Conservation (phyloP, 139 green algal genomes). For the Diplosphaera chodatii region DNA sequence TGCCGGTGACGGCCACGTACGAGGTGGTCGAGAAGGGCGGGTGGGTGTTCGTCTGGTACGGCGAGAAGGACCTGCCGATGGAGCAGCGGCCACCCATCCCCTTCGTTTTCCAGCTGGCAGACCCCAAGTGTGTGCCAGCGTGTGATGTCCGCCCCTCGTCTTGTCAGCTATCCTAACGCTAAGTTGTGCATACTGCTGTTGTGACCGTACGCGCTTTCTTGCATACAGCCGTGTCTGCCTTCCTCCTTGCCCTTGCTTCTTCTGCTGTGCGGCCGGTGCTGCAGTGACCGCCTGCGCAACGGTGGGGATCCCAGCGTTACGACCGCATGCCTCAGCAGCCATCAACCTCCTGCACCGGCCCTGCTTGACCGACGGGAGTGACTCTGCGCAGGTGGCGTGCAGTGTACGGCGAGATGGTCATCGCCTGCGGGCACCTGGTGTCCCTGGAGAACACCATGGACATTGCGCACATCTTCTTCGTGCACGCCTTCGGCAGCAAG, state of each 20-base stretch:
- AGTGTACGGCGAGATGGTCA: slow-evolving; percentile 61
- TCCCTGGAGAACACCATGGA: slow-evolving; percentile 88
- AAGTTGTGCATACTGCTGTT: too few species aligned
- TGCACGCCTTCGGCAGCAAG: slow-evolving; percentile 69
- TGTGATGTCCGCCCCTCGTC: too few species aligned
- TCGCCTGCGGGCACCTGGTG: slow-evolving; percentile 41
- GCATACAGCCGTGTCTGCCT: too few species aligned
- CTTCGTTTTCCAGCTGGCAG: slow-evolving; percentile 60
- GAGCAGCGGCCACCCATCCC: slow-evolving; percentile 75
- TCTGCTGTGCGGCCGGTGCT: too few species aligned
- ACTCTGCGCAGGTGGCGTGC: slow-evolving; percentile 48
- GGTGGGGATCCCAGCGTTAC: too few species aligned
- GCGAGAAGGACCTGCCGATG: slow-evolving; percentile 41
- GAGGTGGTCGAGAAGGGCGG: slow-evolving; percentile 61
- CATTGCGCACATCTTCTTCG: slow-evolving; percentile 86
- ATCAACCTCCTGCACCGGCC: too few species aligned
- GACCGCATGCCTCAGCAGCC: too few species aligned
- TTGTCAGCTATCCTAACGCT: too few species aligned
- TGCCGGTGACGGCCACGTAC: slow-evolving; percentile 52
- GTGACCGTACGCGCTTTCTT: too few species aligned
- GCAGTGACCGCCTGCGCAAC: too few species aligned
- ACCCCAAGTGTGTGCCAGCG: slow-evolving; percentile 28
- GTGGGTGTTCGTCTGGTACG: slow-evolving; percentile 85
- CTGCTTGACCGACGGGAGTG: too few species aligned
- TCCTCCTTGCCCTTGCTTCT: too few species aligned